phyloP scores from a whole-genome alignment of 768 basidiomycete species.

The Trametes coccinea region DNA sequence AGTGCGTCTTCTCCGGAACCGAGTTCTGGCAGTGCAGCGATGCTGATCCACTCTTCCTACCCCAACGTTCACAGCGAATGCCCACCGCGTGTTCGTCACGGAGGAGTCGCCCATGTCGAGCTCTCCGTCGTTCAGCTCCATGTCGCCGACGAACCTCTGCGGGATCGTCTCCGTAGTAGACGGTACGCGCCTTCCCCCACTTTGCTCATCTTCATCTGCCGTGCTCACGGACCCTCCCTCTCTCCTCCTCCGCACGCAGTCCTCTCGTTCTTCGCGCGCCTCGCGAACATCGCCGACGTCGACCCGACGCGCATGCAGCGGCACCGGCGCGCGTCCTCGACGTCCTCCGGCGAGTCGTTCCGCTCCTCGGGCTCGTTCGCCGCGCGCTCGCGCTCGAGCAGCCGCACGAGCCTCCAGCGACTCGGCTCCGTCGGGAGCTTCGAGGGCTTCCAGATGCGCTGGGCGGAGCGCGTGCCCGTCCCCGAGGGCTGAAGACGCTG shows the following conservation, averaged over 20 bases:
- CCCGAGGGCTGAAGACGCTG: background rate
- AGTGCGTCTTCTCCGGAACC: conserved; percentile 49
- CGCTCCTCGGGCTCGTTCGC: conserved; percentile 48
- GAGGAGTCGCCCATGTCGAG: conserved; percentile 54
- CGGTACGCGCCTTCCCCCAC: conserved; percentile 45
- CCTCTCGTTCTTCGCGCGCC: conserved; percentile 74
- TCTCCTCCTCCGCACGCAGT: conserved; percentile 41
- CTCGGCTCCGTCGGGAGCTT: conserved; percentile 19
- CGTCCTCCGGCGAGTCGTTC: conserved; percentile 40
- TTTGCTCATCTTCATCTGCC: background rate
- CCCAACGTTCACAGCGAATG: conserved; percentile 51
- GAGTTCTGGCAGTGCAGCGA: background rate
- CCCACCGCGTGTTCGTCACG: conserved; percentile 79
- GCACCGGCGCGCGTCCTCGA: conserved; percentile 75
- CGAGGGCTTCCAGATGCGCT: conserved; percentile 17
- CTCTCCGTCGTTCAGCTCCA: conserved; percentile 49
- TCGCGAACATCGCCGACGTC: conserved; percentile 71
- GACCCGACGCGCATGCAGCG: conserved; percentile 80
- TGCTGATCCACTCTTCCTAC: too few relatives aligned
- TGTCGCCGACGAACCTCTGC: conserved; percentile 49
- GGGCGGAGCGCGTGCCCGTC: conserved; percentile 18
- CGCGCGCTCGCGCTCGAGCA: conserved; percentile 44
- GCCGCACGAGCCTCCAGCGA: conserved; percentile 39
- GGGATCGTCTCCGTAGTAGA: conserved; percentile 86
- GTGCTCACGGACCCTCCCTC: background rate